Evolutionary conservation across 768 basidiomycete species (phyloP).

Genomic region (Auricularia cornea): DNA sequence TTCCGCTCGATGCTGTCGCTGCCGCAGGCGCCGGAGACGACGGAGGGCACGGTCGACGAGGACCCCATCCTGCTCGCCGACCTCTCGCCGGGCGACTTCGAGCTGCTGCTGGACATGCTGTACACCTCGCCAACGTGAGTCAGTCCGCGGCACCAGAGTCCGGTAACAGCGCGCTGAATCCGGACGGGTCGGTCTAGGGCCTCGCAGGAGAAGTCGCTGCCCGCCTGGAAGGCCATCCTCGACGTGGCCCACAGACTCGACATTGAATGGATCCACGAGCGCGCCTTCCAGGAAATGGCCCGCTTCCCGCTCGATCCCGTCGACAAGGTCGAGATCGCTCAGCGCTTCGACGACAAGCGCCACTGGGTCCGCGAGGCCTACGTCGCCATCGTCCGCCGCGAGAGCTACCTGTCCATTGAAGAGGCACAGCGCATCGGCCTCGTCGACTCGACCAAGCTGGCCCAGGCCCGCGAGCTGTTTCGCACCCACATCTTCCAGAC

Average conservation of each 20-base stretch:
- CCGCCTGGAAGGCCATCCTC: background rate
- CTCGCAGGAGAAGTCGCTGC: background rate
- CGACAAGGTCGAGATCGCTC: background rate
- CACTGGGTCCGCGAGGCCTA: background rate
- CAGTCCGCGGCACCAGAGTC: background rate
- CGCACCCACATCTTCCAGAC: background rate
- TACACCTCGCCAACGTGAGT: background rate
- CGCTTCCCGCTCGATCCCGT: background rate
- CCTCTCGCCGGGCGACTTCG: background rate
- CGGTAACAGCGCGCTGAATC: background rate
- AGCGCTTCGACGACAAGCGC: constrained; percentile 1
- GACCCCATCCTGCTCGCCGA: background rate
- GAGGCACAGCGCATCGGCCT: background rate
- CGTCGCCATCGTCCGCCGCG: background rate
- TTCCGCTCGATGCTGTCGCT: constrained; percentile 67
- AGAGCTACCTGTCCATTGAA: background rate
- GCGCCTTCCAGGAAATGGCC: background rate
- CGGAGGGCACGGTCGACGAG: background rate
- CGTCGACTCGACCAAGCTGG: background rate
- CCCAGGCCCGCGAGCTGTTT: background rate
- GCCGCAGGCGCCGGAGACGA: constrained; percentile 32
- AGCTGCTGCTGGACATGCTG: background rate
- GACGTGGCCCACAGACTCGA: background rate
- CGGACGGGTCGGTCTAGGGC: background rate
- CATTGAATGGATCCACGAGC: background rate